Evolutionary conservation across 2,329 filamentous ascomycete species (phyloP).

Genomic region (Phoma sp.): DNA sequence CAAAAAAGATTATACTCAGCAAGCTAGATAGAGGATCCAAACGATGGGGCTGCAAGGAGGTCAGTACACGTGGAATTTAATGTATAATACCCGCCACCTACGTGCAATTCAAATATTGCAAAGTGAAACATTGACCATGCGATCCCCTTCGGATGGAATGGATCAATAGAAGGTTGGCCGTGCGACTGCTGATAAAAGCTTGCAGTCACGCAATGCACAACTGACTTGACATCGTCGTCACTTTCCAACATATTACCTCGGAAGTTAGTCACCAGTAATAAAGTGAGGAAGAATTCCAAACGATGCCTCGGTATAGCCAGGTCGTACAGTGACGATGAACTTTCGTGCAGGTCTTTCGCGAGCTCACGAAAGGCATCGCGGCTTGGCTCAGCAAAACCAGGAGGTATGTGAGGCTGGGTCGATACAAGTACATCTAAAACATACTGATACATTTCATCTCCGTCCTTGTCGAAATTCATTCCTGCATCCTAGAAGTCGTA

Average conservation of each 20-base stretch:
- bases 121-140: conserved; percentile 5
- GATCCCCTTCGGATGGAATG: not conserved
- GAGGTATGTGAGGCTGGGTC: not conserved
- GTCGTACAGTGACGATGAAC: not conserved
- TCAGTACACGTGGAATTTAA: not conserved
- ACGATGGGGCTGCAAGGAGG: conserved; percentile 1
- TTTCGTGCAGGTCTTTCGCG: not conserved
- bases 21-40: conserved; percentile 1
- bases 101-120: not conserved
- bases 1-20: not conserved
- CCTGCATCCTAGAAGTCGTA: not conserved
- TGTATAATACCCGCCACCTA: not conserved
- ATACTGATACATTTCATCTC: conserved; percentile 5
- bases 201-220: not conserved
- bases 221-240: not conserved
- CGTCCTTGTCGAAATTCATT: not conserved
- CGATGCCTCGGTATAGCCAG: not conserved
- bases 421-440: not conserved
- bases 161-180: not conserved
- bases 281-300: not conserved
- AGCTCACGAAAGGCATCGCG: conserved; percentile 2
- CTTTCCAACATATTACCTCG: not conserved
- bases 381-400: not conserved
- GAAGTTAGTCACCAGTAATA: not conserved
- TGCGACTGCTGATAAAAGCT: not conserved